A percentile compares a stretch with the other conserved stretches of the same genome.
These are phyloP conservation scores for Heimioporus sp. DNA, from an alignment of 768 basidiomycete species.

Conservation along the genomic window DNA sequence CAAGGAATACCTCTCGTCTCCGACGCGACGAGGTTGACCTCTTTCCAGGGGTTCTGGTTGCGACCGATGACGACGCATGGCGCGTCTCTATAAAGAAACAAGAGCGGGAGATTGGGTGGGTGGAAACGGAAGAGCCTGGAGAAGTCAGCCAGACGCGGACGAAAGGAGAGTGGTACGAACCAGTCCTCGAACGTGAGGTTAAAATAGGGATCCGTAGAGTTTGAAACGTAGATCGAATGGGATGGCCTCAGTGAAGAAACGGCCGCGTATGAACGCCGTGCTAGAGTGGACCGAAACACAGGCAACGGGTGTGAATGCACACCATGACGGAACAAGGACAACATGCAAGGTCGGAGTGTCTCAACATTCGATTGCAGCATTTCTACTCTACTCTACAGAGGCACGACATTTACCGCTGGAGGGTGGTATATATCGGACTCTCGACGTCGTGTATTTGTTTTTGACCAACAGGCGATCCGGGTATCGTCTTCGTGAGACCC, in stretches of 20 bases:
- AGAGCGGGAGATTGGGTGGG: constrained; percentile 59
- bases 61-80: constrained; percentile 93
- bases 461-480: constrained; percentile 80
- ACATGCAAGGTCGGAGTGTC: constrained; percentile 19
- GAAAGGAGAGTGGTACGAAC: constrained; percentile 41
- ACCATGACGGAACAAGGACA: constrained; percentile 24
- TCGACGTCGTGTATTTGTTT: constrained; percentile 86
- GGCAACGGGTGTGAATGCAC: constrained; percentile 25
- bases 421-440: constrained; percentile 75
- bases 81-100: constrained; percentile 83
- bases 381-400: constrained; percentile 17
- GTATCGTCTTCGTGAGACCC: constrained; percentile 91
- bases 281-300: not conserved
- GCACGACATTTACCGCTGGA: constrained; percentile 67
- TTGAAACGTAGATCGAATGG: constrained; percentile 68
- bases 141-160: constrained; percentile 23
- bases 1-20: constrained; percentile 59
- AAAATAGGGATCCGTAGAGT: constrained; percentile 80
- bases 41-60: constrained; percentile 99
- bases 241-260: constrained; percentile 28
- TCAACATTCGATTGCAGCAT: no score
- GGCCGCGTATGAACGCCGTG: constrained; percentile 10
- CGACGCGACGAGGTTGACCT: constrained; percentile 74
- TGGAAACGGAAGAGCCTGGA: constrained; percentile 80
- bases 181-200: constrained; percentile 92